Evolutionary conservation across 768 basidiomycete genomes (phyloP).

Genomic region (Pleurotus salmoneostramineus): DNA sequence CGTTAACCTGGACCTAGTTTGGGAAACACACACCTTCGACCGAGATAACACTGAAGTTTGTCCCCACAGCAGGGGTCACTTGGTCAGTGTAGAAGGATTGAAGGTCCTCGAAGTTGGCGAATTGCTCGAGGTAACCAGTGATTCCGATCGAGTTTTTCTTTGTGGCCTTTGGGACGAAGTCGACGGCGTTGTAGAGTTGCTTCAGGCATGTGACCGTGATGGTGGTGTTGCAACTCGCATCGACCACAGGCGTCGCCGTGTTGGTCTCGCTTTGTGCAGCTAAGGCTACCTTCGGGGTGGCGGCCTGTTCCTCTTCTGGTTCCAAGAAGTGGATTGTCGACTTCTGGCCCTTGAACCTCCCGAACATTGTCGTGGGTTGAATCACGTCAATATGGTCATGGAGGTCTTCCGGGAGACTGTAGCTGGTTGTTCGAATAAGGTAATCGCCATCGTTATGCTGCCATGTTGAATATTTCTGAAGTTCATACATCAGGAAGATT

Average conservation of each 20-base stretch:
- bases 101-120: slow-evolving; percentile 49
- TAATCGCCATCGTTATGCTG: slow-evolving; percentile 48
- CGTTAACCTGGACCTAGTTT: neutral
- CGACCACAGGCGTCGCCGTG: slow-evolving; percentile 34
- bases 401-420: slow-evolving; percentile 59
- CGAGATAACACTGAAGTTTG: slow-evolving; percentile 49
- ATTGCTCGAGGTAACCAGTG: slow-evolving; percentile 50
- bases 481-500: neutral
- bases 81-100: slow-evolving; percentile 47
- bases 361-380: slow-evolving; percentile 72
- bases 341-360: slow-evolving; percentile 37
- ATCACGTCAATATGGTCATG: slow-evolving; percentile 62
- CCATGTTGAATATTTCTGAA: slow-evolving; percentile 62
- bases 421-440: slow-evolving; percentile 63
- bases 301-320: slow-evolving; percentile 24
- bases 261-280: neutral
- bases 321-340: slow-evolving; percentile 36
- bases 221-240: slow-evolving; percentile 43
- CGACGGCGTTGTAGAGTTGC: slow-evolving; percentile 51
- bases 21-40: slow-evolving; percentile 42
- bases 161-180: slow-evolving; percentile 35
- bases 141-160: slow-evolving; percentile 46
- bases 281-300: neutral
- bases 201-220: slow-evolving; percentile 52
- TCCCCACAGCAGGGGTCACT: slow-evolving; percentile 41